Evolutionary conservation across 148 eudicot species (phyloP).

Genomic region (Dysphania ambrosioides): DNA sequence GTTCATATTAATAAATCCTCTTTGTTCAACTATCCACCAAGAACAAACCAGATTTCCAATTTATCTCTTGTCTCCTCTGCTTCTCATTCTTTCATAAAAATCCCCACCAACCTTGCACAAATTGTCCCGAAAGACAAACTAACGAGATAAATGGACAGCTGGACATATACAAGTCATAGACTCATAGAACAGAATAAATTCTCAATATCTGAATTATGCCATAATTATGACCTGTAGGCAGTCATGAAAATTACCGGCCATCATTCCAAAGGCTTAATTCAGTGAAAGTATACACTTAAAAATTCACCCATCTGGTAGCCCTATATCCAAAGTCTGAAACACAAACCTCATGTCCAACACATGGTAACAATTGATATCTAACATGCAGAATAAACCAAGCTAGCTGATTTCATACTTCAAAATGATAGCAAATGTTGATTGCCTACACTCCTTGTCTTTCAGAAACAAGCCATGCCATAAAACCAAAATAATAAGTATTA

Average conservation of each 20-base stretch:
- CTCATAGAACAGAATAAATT: not conserved
- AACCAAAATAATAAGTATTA: conserved; percentile 1
- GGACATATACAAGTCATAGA: not conserved
- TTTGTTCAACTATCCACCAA: not conserved
- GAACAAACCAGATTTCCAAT: not conserved
- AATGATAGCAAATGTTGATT: not conserved
- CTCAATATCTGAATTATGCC: not conserved
- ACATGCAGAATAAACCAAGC: not conserved
- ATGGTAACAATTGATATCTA: not conserved
- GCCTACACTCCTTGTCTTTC: not conserved
- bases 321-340: not conserved
- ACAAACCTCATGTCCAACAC: not conserved
- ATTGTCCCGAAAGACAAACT: not conserved
- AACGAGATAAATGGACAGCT: not conserved
- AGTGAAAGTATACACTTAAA: not conserved
- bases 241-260: not conserved
- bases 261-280: not conserved
- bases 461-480: not conserved
- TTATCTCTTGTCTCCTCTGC: too few relatives aligned
- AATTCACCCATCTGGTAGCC: not conserved
- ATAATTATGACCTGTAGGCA: not conserved
- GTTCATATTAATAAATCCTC: not conserved
- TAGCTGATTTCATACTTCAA: not conserved
- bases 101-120: not conserved
- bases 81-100: not conserved